Conservation (phyloP, 352 stramenopile species). For the Phytopythium cucurbitacearum region DNA sequence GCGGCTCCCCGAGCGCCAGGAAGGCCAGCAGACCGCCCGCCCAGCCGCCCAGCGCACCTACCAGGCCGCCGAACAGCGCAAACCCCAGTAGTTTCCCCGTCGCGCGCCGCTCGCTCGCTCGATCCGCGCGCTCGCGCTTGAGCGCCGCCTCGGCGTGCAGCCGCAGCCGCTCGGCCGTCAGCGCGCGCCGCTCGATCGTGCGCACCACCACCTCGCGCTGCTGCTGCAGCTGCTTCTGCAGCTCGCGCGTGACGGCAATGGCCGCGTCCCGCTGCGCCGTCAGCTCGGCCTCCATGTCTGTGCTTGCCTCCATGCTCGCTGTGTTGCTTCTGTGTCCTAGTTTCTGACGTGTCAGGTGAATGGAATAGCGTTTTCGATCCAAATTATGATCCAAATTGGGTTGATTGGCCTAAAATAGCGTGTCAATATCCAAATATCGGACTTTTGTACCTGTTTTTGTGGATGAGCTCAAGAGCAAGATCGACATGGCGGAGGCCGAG, state of each 20-base stretch:
- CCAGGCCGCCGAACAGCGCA: slow-evolving; percentile 43
- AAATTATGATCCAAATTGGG: no score
- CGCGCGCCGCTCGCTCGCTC: slow-evolving; percentile 47
- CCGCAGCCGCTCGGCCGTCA: slow-evolving; percentile 61
- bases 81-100: slow-evolving; percentile 43
- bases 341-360: no score
- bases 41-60: slow-evolving; percentile 55
- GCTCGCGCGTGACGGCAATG: slow-evolving; percentile 71
- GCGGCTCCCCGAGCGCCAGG: slow-evolving; percentile 40
- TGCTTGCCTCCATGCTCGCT: no score
- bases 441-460: not conserved
- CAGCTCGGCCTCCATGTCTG: slow-evolving; percentile 62
- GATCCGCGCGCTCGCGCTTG: slow-evolving; percentile 31
- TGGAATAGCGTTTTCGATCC: no score
- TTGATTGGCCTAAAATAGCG: no score
- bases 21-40: slow-evolving; percentile 38
- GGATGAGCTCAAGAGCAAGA: not conserved
- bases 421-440: no score
- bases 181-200: slow-evolving; percentile 60
- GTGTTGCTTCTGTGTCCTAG: no score
- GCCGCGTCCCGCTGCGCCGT: slow-evolving; percentile 69
- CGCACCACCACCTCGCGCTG: slow-evolving; percentile 44
- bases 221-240: slow-evolving; percentile 56
- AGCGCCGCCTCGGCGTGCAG: slow-evolving; percentile 62
- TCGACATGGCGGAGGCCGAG: slow-evolving; percentile 4